Conservation (phyloP, 2,329 filamentous ascomycete genomes). For the Purpureocillium lavendulum region DNA sequence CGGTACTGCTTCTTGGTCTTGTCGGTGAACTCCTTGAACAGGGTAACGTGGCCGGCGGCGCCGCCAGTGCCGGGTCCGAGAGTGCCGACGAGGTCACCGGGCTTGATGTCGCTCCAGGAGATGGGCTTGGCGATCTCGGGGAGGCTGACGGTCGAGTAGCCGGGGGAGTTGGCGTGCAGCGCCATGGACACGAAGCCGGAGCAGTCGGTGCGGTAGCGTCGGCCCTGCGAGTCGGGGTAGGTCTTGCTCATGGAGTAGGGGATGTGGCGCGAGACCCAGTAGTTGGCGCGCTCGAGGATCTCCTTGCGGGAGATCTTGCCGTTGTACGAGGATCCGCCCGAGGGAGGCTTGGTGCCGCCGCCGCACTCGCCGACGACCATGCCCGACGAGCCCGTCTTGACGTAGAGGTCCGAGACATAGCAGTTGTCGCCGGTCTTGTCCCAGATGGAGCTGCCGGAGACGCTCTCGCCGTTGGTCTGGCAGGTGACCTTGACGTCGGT, state of each 20-base stretch:
- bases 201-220: slow-evolving; percentile 7
- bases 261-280: slow-evolving; percentile 5
- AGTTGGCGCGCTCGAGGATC: slow-evolving; percentile 6
- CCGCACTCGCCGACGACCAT: slow-evolving; percentile 1
- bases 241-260: slow-evolving; percentile 5
- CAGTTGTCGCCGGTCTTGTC: slow-evolving; percentile 8
- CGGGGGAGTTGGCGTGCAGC: slow-evolving; percentile 2
- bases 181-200: slow-evolving; percentile 8
- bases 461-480: slow-evolving; percentile 7
- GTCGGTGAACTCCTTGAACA: slow-evolving; percentile 4
- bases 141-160: slow-evolving; percentile 5
- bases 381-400: slow-evolving; percentile 8
- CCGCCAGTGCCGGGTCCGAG: slow-evolving; percentile 6
- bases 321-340: neutral
- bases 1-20: slow-evolving; percentile 1
- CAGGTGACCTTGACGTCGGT: slow-evolving; percentile 7
- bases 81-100: slow-evolving; percentile 6
- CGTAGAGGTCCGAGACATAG: slow-evolving; percentile 10
- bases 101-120: slow-evolving; percentile 2
- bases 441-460: slow-evolving; percentile 8
- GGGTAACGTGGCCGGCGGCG: slow-evolving; percentile 4
- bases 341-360: neutral
- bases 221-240: slow-evolving; percentile 4
- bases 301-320: slow-evolving; percentile 4
- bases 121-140: slow-evolving; percentile 5